phyloP scores from a whole-genome alignment of 1,139 yeast species.

The Insectozyma bohioensis region DNA sequence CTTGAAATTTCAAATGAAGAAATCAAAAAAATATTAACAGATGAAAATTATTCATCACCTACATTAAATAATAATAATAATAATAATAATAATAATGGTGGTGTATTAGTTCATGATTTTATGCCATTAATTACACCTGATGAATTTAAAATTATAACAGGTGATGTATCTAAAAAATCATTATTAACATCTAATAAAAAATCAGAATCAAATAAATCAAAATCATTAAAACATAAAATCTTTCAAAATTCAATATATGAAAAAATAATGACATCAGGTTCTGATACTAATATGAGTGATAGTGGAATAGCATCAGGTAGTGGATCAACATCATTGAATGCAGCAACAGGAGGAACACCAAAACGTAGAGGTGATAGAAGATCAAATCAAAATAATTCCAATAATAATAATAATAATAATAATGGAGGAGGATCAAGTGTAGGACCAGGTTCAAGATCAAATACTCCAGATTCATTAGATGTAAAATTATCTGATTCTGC shows the following conservation, averaged over 20 bases:
- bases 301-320: constrained; percentile 12
- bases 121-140: constrained; percentile 41
- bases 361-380: constrained; percentile 3
- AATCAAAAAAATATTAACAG: constrained; percentile 7
- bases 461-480: constrained; percentile 4
- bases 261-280: constrained; percentile 37
- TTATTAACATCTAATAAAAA: constrained; percentile 17
- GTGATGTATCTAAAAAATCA: constrained; percentile 34
- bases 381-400: neutral
- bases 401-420: too few species aligned
- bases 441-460: neutral
- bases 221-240: constrained; percentile 37
- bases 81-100: neutral
- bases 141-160: constrained; percentile 44
- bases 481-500: constrained; percentile 36
- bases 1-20: constrained; percentile 7
- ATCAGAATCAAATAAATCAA: constrained; percentile 20
- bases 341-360: constrained; percentile 1
- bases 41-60: neutral
- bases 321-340: constrained; percentile 1
- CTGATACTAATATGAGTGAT: constrained; percentile 34
- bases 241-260: constrained; percentile 45
- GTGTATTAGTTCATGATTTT: constrained; percentile 35
- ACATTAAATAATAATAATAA: too few species aligned
- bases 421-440: neutral